A percentile compares a stretch with the other conserved stretches of the same genome.
phyloP scores from a whole-genome alignment of 768 basidiomycete species.

The Boletus rubropictus region DNA sequence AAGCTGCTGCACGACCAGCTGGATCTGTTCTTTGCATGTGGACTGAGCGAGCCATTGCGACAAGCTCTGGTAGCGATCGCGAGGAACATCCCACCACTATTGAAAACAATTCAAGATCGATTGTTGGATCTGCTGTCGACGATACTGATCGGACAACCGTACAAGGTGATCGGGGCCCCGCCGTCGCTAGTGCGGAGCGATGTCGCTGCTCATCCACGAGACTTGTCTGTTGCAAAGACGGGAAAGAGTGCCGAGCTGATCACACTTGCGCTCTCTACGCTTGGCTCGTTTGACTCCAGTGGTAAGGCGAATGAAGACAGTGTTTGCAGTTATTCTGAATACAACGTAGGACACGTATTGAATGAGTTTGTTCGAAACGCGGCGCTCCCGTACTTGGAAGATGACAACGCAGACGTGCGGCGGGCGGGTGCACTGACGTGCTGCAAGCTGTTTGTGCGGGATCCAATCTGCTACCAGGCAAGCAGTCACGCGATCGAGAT shows the following conservation, averaged over 20 bases:
- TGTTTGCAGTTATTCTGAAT: conserved; percentile 9
- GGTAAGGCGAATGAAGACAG: conserved; percentile 41
- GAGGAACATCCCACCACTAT: conserved; percentile 79
- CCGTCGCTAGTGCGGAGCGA: conserved; percentile 53
- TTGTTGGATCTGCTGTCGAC: conserved; percentile 79
- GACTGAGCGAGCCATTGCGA: conserved; percentile 82
- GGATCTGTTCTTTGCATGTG: conserved; percentile 93
- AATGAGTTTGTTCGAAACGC: conserved; percentile 94
- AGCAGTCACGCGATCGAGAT: conserved; percentile 95
- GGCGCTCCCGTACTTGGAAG: conserved; percentile 89
- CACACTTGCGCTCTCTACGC: conserved; percentile 77
- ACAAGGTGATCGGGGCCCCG: conserved; percentile 86
- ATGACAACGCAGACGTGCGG: conserved; percentile 83
- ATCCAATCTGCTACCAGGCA: conserved; percentile 94
- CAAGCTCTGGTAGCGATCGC: conserved; percentile 82
- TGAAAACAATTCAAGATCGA: conserved; percentile 93
- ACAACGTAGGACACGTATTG: conserved; percentile 68
- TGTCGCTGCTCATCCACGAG: conserved; percentile 41
- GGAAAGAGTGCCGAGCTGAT: conserved; percentile 64
- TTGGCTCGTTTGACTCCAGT: conserved; percentile 92
- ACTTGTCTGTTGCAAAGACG: conserved; percentile 46
- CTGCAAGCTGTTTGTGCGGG: conserved; percentile 85
- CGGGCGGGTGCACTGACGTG: conserved; percentile 89
- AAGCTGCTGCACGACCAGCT: conserved; percentile 94
- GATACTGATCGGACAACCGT: conserved; percentile 77